phyloP scores from a whole-genome alignment of 345 rosid species.

The Zanthoxylum bungeanum region DNA sequence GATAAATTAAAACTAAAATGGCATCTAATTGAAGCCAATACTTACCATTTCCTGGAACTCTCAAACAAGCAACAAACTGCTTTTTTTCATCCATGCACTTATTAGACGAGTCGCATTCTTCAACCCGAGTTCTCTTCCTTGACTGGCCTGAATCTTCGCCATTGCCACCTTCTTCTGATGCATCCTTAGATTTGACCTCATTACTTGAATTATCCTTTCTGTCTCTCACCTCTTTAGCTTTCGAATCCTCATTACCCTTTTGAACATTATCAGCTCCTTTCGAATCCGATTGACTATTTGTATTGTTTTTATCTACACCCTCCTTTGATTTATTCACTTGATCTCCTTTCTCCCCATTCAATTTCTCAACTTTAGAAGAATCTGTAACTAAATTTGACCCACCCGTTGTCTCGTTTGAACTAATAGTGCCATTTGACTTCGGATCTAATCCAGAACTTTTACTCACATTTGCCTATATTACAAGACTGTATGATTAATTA shows the following conservation, averaged over 20 bases:
- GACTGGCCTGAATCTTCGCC: conserved; percentile 9
- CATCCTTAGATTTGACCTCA: conserved; percentile 11
- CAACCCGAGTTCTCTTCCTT: conserved; percentile 37
- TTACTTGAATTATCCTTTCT: conserved; percentile 9
- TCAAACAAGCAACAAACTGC: conserved; percentile 70
- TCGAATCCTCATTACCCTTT: conserved; percentile 7
- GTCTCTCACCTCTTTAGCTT: conserved; percentile 9
- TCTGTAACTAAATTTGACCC: conserved; percentile 19
- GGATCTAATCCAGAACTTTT: conserved; percentile 22
- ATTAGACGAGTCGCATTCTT: conserved; percentile 66
- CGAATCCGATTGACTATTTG: conserved; percentile 3
- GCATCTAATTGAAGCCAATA: neutral
- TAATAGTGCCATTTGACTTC: conserved; percentile 6
- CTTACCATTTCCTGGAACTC: conserved; percentile 78
- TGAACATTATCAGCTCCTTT: neutral
- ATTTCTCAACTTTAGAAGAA: conserved; percentile 17
- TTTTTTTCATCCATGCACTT: conserved; percentile 51
- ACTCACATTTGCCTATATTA: conserved; percentile 32
- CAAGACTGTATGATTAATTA: neutral
- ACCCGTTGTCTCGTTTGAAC: conserved; percentile 15
- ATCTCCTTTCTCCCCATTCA: conserved; percentile 5
- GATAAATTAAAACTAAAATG: neutral
- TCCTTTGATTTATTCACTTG: conserved; percentile 1
- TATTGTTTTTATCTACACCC: neutral
- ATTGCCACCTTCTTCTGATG: conserved; percentile 13